phyloP scores from a whole-genome alignment of 1,139 yeast species.

The Blastobotrys serpentis region DNA sequence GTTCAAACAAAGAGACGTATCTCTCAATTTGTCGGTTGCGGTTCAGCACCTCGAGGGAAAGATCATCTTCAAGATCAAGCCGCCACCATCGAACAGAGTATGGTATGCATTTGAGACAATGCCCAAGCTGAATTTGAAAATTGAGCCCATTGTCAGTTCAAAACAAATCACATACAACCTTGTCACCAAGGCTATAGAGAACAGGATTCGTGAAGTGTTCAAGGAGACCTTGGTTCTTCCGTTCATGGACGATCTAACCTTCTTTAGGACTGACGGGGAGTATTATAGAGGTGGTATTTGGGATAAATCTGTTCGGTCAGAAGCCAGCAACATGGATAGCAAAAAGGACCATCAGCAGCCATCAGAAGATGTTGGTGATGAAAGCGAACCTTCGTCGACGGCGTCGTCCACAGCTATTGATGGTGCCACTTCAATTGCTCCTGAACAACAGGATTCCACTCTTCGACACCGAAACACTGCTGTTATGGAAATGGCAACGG shows the following conservation, averaged over 20 bases:
- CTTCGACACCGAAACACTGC: conserved; percentile 3
- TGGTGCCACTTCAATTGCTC: conserved; percentile 9
- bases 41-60: conserved; percentile 73
- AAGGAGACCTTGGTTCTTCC: conserved; percentile 81
- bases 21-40: conserved; percentile 68
- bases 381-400: background rate
- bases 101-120: conserved; percentile 88
- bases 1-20: conserved; percentile 76
- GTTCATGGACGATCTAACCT: conserved; percentile 81
- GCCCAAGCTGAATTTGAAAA: conserved; percentile 70
- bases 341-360: conserved; percentile 1
- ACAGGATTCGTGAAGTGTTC: conserved; percentile 72
- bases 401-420: background rate
- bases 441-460: background rate
- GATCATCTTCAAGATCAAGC: conserved; percentile 64
- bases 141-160: conserved; percentile 87
- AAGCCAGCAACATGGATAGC: too few species aligned
- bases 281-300: conserved; percentile 91
- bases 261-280: conserved; percentile 61
- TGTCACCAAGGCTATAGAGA: conserved; percentile 76
- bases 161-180: conserved; percentile 74
- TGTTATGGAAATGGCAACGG: conserved; percentile 1
- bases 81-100: conserved; percentile 84
- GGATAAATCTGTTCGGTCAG: conserved; percentile 46
- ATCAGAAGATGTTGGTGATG: conserved; percentile 6